Percentiles rank a stretch among this genome's conserved stretches.
Conservation (phyloP, 331 rosid species). For the Quercus phellos region DNA sequence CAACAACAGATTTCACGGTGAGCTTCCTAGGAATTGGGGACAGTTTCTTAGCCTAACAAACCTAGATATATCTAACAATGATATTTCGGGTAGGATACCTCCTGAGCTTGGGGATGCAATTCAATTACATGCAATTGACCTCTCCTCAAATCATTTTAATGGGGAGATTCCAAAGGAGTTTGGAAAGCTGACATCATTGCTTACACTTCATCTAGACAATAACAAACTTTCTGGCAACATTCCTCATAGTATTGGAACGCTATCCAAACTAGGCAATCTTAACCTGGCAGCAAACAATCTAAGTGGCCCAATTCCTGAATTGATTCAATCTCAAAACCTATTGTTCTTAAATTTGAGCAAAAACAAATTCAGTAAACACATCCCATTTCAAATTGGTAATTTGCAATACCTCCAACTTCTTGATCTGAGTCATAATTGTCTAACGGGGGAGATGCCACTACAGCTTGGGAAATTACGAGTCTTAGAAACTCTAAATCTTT, state of each 20-base stretch:
- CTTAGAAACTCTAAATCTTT: slow-evolving; percentile 22
- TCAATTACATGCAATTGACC: neutral
- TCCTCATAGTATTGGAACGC: neutral
- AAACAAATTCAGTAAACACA: slow-evolving; percentile 20
- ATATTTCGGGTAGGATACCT: neutral
- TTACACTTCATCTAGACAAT: neutral
- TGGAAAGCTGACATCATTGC: neutral
- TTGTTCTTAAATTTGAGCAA: slow-evolving; percentile 20
- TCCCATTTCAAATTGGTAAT: slow-evolving; percentile 23
- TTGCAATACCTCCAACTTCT: slow-evolving; percentile 8
- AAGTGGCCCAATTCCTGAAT: slow-evolving; percentile 24
- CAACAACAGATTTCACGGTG: neutral
- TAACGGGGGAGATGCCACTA: slow-evolving; percentile 14
- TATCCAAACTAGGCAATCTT: neutral
- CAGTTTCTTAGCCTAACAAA: neutral
- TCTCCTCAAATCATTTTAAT: neutral
- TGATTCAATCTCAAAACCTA: slow-evolving; percentile 7
- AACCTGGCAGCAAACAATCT: slow-evolving; percentile 18
- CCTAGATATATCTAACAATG: neutral
- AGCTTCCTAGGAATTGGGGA: neutral
- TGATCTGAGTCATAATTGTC: slow-evolving; percentile 29
- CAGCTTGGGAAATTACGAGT: slow-evolving; percentile 6
- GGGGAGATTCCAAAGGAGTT: neutral
- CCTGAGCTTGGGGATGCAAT: neutral
- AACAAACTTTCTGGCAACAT: neutral